Evolutionary conservation across 2,329 filamentous ascomycete genomes (phyloP).

Genomic region (Simplicillium sp.): DNA sequence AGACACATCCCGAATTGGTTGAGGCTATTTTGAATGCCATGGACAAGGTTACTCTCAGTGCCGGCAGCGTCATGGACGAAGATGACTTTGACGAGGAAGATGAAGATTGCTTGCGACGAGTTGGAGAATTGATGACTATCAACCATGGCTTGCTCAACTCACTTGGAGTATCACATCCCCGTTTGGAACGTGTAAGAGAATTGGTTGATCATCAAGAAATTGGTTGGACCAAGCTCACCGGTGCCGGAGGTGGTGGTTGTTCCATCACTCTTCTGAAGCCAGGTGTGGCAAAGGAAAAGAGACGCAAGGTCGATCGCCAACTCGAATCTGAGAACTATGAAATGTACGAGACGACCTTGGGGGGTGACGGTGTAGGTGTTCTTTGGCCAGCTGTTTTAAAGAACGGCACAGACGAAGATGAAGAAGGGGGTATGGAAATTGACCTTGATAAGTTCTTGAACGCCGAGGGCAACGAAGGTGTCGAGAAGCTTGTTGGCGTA

Average conservation of each 20-base stretch:
- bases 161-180: slow-evolving; percentile 87
- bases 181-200: slow-evolving; percentile 83
- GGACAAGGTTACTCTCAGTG: slow-evolving; percentile 56
- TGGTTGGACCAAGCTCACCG: slow-evolving; percentile 96
- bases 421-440: slow-evolving; percentile 82
- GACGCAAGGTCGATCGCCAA: slow-evolving; percentile 54
- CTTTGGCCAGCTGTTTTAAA: slow-evolving; percentile 87
- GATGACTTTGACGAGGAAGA: slow-evolving; percentile 59
- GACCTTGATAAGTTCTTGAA: slow-evolving; percentile 76
- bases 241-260: slow-evolving; percentile 90
- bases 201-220: slow-evolving; percentile 81
- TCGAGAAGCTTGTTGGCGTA: slow-evolving; percentile 82
- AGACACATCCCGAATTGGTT: slow-evolving; percentile 65
- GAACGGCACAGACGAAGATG: slow-evolving; percentile 70
- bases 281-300: slow-evolving; percentile 42
- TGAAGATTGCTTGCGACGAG: slow-evolving; percentile 53
- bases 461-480: slow-evolving; percentile 73
- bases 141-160: slow-evolving; percentile 91
- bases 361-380: slow-evolving; percentile 88
- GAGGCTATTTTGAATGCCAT: slow-evolving; percentile 78
- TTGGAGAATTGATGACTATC: slow-evolving; percentile 84
- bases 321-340: slow-evolving; percentile 66
- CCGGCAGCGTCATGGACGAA: slow-evolving; percentile 43
- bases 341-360: slow-evolving; percentile 81
- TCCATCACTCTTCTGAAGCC: slow-evolving; percentile 84